Evolutionary conservation across 164 flowering plant genomes (phyloP).

Genomic region (Umbellularia californica): DNA sequence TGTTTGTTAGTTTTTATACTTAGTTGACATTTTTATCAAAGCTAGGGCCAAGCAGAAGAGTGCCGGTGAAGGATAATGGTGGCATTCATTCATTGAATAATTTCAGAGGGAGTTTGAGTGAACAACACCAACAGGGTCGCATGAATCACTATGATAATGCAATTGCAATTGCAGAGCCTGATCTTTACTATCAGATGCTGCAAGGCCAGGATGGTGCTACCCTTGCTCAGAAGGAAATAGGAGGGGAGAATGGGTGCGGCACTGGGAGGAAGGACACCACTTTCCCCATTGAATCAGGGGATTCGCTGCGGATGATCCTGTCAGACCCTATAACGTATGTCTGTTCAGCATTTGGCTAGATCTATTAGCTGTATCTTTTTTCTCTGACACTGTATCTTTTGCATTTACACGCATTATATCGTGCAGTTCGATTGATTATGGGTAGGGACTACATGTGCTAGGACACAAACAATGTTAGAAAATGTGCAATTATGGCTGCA

Average conservation of each 20-base stretch:
- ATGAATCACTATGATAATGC: slow-evolving; percentile 33
- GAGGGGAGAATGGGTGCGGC: slow-evolving; percentile 62
- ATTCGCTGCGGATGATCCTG: slow-evolving; percentile 63
- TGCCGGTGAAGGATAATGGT: slow-evolving; percentile 36
- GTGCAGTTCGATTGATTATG: not conserved
- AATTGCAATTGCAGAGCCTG: slow-evolving; percentile 47
- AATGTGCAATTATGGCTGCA: no score
- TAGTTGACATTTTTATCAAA: not conserved
- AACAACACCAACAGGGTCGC: slow-evolving; percentile 36
- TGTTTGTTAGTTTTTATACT: not conserved
- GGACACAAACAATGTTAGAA: not conserved
- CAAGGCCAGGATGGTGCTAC: slow-evolving; percentile 43
- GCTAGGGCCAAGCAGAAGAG: slow-evolving; percentile 36
- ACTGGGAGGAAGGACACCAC: slow-evolving; percentile 59
- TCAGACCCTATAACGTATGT: slow-evolving; percentile 88
- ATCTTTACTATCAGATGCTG: slow-evolving; percentile 51
- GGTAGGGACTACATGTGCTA: not conserved
- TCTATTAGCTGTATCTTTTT: not conserved
- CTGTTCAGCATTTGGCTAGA: not conserved
- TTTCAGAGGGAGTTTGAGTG: slow-evolving; percentile 27
- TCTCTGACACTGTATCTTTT: not conserved
- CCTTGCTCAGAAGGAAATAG: slow-evolving; percentile 45
- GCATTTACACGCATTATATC: not conserved
- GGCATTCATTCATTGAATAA: slow-evolving; percentile 22
- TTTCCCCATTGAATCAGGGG: slow-evolving; percentile 48